Conservation (phyloP, 73 alveolate species). For the Paramecium sonneborni region DNA sequence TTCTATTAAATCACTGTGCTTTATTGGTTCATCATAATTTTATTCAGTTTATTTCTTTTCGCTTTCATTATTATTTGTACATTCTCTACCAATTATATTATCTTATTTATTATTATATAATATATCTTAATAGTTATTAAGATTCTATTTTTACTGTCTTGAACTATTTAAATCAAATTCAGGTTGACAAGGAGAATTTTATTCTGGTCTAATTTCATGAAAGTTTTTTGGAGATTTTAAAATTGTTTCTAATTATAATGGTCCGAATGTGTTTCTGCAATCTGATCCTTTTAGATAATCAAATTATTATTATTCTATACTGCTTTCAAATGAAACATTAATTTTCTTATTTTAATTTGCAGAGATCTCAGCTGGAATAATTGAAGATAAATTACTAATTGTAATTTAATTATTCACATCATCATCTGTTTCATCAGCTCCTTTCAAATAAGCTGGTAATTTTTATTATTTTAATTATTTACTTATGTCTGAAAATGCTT, state of each 20-base stretch:
- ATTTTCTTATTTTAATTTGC: background rate
- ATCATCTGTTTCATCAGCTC: conserved; percentile 21
- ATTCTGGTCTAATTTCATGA: background rate
- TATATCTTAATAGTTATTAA: background rate
- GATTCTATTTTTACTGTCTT: background rate
- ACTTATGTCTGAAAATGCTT: background rate
- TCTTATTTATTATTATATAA: background rate
- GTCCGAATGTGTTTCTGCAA: conserved; percentile 56
- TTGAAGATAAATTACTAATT: conserved; percentile 51
- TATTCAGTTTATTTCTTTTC: background rate
- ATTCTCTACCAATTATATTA: background rate
- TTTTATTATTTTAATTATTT: background rate
- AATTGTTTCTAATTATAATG: background rate
- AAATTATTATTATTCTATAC: conserved; percentile 13
- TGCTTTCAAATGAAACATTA: conserved; percentile 53
- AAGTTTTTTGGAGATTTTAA: conserved; percentile 3
- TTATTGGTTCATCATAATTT: background rate
- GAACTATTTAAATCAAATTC: conserved; percentile 54
- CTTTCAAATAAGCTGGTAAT: conserved; percentile 3
- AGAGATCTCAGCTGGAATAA: conserved; percentile 26
- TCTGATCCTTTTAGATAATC: conserved; percentile 43
- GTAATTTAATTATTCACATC: background rate
- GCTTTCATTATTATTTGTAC: background rate
- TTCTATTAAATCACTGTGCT: background rate
- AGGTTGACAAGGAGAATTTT: conserved; percentile 22